A percentile compares a stretch with the other conserved stretches of the same genome.
phyloP scores from a whole-genome alignment of 176 grass and related monocot species.

The Areca catechu region DNA sequence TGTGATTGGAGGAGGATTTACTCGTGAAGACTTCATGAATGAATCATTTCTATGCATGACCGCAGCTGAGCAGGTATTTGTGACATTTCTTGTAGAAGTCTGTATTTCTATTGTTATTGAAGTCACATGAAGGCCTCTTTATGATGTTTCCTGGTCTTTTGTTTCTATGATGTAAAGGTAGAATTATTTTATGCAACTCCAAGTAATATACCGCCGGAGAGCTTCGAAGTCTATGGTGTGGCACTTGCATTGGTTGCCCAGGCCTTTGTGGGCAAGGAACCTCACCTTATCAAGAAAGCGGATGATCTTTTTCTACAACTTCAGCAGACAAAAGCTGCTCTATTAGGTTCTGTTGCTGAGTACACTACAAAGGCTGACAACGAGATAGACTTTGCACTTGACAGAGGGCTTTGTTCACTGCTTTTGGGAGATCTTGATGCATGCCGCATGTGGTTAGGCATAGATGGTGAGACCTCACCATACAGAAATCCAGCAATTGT shows the following conservation, averaged over 20 bases:
- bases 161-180: constrained; percentile 40
- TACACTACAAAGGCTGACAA: constrained; percentile 24
- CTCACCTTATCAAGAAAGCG: constrained; percentile 57
- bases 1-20: constrained; percentile 86
- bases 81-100: not conserved
- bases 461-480: constrained; percentile 53
- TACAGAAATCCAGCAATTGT: constrained; percentile 65
- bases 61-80: constrained; percentile 69
- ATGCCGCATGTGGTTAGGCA: constrained; percentile 74
- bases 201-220: constrained; percentile 78
- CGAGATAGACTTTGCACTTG: constrained; percentile 52
- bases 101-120: not conserved
- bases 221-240: constrained; percentile 82
- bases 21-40: constrained; percentile 81
- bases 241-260: constrained; percentile 86
- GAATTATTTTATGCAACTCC: constrained; percentile 80
- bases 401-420: constrained; percentile 78
- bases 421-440: constrained; percentile 70
- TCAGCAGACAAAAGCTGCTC: constrained; percentile 48
- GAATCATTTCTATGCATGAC: constrained; percentile 83
- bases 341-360: constrained; percentile 24
- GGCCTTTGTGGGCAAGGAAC: constrained; percentile 66
- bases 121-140: not conserved
- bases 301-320: constrained; percentile 77
- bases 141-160: constrained; percentile 6